These are phyloP conservation scores for Gracilaria gracilis DNA, from an alignment of 23 red algal species.

Conservation along the genomic window DNA sequence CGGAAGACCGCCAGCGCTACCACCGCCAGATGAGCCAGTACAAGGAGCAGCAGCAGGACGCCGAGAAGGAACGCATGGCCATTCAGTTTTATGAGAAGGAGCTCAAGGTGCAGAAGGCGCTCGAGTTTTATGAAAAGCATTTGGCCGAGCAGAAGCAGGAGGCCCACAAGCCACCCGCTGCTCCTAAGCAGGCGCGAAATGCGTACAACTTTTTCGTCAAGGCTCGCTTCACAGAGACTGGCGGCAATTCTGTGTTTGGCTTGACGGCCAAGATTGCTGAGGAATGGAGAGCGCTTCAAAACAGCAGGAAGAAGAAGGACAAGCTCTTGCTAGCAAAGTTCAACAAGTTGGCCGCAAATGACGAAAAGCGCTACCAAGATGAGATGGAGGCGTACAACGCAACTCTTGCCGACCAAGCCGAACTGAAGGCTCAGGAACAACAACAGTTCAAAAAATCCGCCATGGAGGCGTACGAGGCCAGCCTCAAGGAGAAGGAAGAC, in stretches of 20 bases:
- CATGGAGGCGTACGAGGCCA: conserved; percentile 27
- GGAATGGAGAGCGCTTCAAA: conserved; percentile 37
- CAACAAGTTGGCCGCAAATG: conserved; percentile 33
- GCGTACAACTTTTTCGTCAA: conserved; percentile 58
- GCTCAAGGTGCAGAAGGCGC: neutral
- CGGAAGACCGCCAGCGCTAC: conserved; percentile 33
- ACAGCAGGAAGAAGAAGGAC: conserved; percentile 49
- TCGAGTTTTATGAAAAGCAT: neutral
- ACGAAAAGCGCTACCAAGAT: neutral
- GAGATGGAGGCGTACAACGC: conserved; percentile 42
- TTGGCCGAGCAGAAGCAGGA: neutral
- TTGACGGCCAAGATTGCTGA: conserved; percentile 19
- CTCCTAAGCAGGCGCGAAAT: conserved; percentile 34
- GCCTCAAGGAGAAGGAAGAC: conserved; percentile 5
- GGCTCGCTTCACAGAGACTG: conserved; percentile 16
- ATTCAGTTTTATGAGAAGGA: conserved; percentile 34
- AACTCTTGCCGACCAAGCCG: neutral
- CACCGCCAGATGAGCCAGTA: conserved; percentile 1
- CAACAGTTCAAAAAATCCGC: conserved; percentile 32
- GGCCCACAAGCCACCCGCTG: neutral
- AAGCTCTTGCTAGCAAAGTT: conserved; percentile 2
- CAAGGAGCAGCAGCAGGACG: neutral
- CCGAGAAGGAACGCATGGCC: conserved; percentile 36
- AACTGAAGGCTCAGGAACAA: neutral
- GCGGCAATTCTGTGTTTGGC: neutral